phyloP scores from a whole-genome alignment of 2,329 filamentous ascomycete genomes.

The Lachnellula hyalina region DNA sequence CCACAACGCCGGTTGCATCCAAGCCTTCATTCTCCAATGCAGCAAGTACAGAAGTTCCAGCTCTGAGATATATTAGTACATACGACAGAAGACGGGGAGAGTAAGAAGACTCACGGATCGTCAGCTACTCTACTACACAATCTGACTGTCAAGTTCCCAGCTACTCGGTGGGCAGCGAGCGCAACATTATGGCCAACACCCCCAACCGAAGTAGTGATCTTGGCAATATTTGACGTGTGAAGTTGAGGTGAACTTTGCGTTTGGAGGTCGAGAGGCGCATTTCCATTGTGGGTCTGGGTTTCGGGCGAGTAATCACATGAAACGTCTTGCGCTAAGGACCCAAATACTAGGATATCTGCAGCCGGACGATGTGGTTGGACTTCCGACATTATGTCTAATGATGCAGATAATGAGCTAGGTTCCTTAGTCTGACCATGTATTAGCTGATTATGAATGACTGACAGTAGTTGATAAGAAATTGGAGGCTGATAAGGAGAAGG shows the following conservation, averaged over 20 bases:
- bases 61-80: constrained; percentile 38
- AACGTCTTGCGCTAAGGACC: constrained; percentile 83
- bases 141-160: constrained; percentile 54
- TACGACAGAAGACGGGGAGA: not conserved
- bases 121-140: constrained; percentile 79
- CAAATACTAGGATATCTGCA: constrained; percentile 73
- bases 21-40: constrained; percentile 61
- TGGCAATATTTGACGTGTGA: constrained; percentile 83
- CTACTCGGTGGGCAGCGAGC: constrained; percentile 66
- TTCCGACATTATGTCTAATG: no score
- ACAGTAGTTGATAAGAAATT: no score
- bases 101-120: constrained; percentile 55
- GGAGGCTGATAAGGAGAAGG: no score
- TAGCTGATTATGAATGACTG: no score
- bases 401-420: no score
- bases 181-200: constrained; percentile 93
- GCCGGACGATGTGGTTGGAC: constrained; percentile 22
- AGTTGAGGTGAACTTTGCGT: constrained; percentile 8
- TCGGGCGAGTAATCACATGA: constrained; percentile 66
- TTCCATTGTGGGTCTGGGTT: constrained; percentile 34
- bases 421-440: no score
- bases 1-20: constrained; percentile 52
- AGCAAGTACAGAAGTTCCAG: constrained; percentile 67
- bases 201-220: constrained; percentile 76
- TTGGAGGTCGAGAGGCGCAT: not conserved